phyloP scores from a whole-genome alignment of 352 stramenopile species.

The Globisporangium okanoganense region DNA sequence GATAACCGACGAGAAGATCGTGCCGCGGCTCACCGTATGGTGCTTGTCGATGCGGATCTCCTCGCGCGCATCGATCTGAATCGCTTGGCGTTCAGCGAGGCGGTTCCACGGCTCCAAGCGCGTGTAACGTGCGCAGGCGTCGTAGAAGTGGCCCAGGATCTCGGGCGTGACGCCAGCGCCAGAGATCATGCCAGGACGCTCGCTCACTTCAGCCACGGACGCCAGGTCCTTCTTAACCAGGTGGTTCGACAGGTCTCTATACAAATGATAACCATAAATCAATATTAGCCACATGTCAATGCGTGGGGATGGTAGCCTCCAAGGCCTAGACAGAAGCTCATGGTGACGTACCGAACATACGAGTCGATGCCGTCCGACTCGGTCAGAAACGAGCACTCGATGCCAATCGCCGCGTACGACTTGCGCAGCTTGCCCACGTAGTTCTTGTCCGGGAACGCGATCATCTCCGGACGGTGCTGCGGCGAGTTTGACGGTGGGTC shows the following conservation, averaged over 20 bases:
- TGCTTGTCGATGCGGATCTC: slow-evolving; percentile 62
- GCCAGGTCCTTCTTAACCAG: slow-evolving; percentile 81
- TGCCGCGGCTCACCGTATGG: slow-evolving; percentile 48
- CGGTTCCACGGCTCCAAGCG: slow-evolving; percentile 62
- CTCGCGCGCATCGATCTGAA: slow-evolving; percentile 73
- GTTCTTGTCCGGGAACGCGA: slow-evolving; percentile 78
- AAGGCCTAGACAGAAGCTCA: neutral
- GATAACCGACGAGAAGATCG: slow-evolving; percentile 76
- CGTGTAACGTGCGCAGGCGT: slow-evolving; percentile 59
- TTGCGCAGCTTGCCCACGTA: slow-evolving; percentile 74
- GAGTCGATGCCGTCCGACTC: slow-evolving; percentile 83
- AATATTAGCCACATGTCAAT: neutral
- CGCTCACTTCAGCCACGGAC: slow-evolving; percentile 70
- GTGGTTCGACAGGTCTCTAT: slow-evolving; percentile 73
- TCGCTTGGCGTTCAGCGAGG: slow-evolving; percentile 69
- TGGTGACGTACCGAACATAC: slow-evolving; percentile 80
- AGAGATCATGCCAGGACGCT: slow-evolving; percentile 58
- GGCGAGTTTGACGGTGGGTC: slow-evolving; percentile 67
- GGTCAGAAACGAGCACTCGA: slow-evolving; percentile 83
- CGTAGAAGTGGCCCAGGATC: slow-evolving; percentile 57
- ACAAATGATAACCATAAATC: slow-evolving; percentile 2
- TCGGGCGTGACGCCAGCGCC: slow-evolving; percentile 52
- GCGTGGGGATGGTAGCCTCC: neutral
- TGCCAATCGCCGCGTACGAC: slow-evolving; percentile 66
- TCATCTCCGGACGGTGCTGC: slow-evolving; percentile 83